Evolutionary conservation across 148 eudicot genomes (phyloP).

Genomic region (Silene conica): DNA sequence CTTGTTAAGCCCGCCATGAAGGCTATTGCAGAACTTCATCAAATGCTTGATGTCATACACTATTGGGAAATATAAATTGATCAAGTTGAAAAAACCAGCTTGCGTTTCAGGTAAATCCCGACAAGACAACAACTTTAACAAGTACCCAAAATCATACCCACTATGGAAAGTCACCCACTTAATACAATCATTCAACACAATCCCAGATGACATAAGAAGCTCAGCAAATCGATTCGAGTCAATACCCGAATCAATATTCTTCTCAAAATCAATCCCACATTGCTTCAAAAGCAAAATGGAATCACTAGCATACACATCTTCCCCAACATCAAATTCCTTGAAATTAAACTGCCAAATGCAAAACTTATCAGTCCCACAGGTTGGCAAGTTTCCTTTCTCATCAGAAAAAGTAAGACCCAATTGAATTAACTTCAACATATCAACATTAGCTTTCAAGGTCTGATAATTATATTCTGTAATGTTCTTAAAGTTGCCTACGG

Average conservation of each 20-base stretch:
- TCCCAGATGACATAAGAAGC: constrained; percentile 46
- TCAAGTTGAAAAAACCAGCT: constrained; percentile 36
- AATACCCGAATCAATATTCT: constrained; percentile 36
- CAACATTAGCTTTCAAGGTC: constrained; percentile 41
- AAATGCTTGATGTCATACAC: constrained; percentile 44
- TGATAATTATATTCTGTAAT: constrained; percentile 38
- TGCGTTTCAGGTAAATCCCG: constrained; percentile 34
- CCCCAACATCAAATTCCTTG: constrained; percentile 39
- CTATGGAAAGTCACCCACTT: constrained; percentile 46
- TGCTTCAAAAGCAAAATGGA: constrained; percentile 40
- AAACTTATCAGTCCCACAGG: constrained; percentile 40
- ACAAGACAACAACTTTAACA: constrained; percentile 39
- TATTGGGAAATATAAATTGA: constrained; percentile 38
- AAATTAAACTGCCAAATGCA: constrained; percentile 50
- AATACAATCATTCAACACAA: constrained; percentile 38
- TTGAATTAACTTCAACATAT: constrained; percentile 46
- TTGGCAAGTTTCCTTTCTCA: constrained; percentile 38
- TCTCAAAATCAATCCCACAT: constrained; percentile 43
- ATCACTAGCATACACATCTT: constrained; percentile 45
- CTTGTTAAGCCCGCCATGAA: constrained; percentile 44
- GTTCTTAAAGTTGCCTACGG: constrained; percentile 36
- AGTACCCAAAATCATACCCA: constrained; percentile 49
- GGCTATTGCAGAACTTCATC: constrained; percentile 46
- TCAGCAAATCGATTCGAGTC: constrained; percentile 41
- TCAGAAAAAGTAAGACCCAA: constrained; percentile 43